Base-by-base conservation (phyloP, 495 filamentous ascomycete species). In the Cercophora sp. region DNA sequence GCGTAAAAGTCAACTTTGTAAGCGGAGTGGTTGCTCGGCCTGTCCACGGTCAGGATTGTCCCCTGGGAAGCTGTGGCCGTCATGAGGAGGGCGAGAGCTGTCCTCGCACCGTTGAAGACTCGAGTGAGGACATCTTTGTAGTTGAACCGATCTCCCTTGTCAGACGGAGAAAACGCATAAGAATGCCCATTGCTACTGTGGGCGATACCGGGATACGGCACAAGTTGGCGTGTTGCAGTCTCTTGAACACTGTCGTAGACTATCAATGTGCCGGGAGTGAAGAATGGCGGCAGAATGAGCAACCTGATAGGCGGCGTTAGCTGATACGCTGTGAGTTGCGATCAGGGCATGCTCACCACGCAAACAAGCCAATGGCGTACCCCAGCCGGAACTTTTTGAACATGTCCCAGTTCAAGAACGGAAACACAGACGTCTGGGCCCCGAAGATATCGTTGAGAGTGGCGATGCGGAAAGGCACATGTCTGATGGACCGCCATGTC, bases 391-490 rank as follows among this genome's bases (percentile, higher is more conserved):
- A 53, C 2, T 13, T 45, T 10, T 16, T 24, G 10, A 36, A 9
- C 18, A 53, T 45, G 16, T 19, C 19, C n/a, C 15, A 4, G 19
- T 53, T 53, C 10, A 37, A 16, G n/a, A 45, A 35, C 3, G 36
- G 46, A 16, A 53, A 13, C 5, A 53, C 20, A 2, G 50, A 53
- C 1, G 13, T 20, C 8, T 53, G 36, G 18, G 41, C 50, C 19
- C 40, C 40, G n/a, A 53, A 53, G 6, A 53, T 53, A 23, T 35
- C 31, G 18, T 53, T 53, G 40, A 53, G 50, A 5, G 40, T 35
- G 18, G 18, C 18, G 10, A 53, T 44, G 6, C 8, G 35, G 27
- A 35, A 15, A 6, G 39, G n/a, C 13, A n/a, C 22, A n/a, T 37
- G n/a, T n/a, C n/a, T 44, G 8, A 45, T n/a, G 10, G 40, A 36